phyloP scores from a whole-genome alignment of 2,329 filamentous ascomycete species.

The Talaromyces verruculosus region DNA sequence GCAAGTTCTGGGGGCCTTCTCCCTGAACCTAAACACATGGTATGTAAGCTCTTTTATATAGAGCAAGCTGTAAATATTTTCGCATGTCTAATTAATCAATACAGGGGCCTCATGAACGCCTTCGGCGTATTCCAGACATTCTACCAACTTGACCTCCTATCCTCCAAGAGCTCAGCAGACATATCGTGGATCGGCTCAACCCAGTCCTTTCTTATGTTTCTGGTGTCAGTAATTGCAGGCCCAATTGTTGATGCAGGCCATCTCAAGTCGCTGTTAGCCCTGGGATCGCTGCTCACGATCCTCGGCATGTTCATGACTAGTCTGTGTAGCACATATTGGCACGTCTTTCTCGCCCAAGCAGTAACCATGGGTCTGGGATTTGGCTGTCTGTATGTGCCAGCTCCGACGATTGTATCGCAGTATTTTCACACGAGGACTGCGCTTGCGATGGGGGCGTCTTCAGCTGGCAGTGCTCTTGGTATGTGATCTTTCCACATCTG shows the following conservation, averaged over 20 bases:
- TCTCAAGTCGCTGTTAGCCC: conserved; percentile 32
- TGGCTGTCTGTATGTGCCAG: conserved; percentile 39
- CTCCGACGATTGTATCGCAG: conserved; percentile 30
- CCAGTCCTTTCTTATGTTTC: conserved; percentile 48
- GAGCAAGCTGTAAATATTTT: background rate
- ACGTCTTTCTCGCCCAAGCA: conserved; percentile 51
- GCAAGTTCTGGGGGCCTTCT: conserved; percentile 9
- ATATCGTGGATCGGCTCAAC: conserved; percentile 50
- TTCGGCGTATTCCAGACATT: conserved; percentile 50
- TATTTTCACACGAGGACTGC: conserved; percentile 32
- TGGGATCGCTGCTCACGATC: conserved; percentile 36
- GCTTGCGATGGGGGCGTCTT: conserved; percentile 32
- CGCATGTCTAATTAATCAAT: background rate
- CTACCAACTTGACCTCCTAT: conserved; percentile 38
- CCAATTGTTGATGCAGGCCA: conserved; percentile 44
- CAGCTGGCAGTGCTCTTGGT: conserved; percentile 34
- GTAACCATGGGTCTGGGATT: conserved; percentile 43
- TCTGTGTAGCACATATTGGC: conserved; percentile 47
- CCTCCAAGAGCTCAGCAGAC: conserved; percentile 32
- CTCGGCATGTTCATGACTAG: conserved; percentile 51
- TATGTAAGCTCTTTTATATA: background rate
- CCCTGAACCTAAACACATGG: conserved; percentile 14
- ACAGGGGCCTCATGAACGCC: conserved; percentile 29
- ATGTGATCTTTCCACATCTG: background rate
- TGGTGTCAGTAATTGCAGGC: conserved; percentile 44